Evolutionary conservation across 495 filamentous ascomycete species (phyloP).

Genomic region (Penicillium bovifimosum): DNA sequence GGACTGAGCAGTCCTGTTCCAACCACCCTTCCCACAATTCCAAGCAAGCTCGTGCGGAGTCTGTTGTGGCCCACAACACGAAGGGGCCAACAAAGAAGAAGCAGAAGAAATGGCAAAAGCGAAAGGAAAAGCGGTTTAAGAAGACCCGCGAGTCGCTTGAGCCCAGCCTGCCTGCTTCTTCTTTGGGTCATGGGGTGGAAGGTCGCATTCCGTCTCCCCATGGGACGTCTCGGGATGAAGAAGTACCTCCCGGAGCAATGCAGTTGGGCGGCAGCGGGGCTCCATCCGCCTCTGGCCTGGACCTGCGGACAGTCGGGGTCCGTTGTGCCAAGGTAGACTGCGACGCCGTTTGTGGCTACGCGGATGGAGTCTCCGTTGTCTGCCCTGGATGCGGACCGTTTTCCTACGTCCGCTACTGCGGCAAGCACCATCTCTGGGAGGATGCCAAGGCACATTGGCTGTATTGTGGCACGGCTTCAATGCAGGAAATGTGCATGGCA

Average conservation of each 20-base stretch:
- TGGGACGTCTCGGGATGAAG: neutral
- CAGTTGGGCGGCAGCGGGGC: neutral
- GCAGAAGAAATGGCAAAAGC: neutral
- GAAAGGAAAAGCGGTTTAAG: neutral
- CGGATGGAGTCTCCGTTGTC: constrained; percentile 32
- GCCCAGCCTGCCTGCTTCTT: neutral
- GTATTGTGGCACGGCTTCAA: constrained; percentile 15
- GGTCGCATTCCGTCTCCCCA: neutral
- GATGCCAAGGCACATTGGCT: constrained; percentile 35
- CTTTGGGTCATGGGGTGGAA: neutral
- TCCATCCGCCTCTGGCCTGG: constrained; percentile 12
- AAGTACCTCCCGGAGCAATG: neutral
- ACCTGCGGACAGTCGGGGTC: constrained; percentile 23
- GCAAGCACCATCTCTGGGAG: constrained; percentile 29
- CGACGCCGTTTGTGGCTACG: constrained; percentile 47
- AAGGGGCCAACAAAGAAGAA: neutral
- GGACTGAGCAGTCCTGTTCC: neutral
- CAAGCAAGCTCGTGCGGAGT: no score
- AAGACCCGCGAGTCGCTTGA: no score
- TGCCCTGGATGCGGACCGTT: constrained; percentile 44
- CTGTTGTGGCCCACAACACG: neutral
- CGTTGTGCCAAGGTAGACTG: constrained; percentile 29
- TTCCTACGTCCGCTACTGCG: constrained; percentile 38
- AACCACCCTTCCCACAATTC: neutral
- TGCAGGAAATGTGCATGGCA: constrained; percentile 11